Percentiles rank a stretch among this genome's conserved stretches.
These are phyloP conservation scores for Carex myosuroides DNA, from an alignment of 176 grass and related monocot genomes.

Conservation along the genomic window DNA sequence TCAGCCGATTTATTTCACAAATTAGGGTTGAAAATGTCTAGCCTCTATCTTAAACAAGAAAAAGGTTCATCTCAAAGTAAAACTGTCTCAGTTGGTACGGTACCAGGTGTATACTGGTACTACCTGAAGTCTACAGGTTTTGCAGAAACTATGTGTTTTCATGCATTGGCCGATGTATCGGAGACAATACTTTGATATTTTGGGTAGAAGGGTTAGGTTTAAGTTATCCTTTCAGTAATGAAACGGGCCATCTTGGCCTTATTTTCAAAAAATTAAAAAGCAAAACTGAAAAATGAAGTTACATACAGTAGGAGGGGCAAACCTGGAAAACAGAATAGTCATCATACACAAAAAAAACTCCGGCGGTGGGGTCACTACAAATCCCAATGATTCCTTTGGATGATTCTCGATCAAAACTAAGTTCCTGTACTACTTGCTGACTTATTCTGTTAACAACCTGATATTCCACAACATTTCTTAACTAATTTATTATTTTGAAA, in stretches of 20 bases:
- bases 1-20: conserved; percentile 20
- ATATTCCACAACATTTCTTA: background rate
- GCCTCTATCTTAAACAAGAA: background rate
- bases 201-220: no score
- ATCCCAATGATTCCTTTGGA: conserved; percentile 86
- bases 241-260: no score
- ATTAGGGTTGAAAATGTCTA: background rate
- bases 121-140: no score
- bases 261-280: no score
- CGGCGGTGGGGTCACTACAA: conserved; percentile 82
- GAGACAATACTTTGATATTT: no score
- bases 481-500: background rate
- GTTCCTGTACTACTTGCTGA: conserved; percentile 74
- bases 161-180: no score
- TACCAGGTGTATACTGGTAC: no score
- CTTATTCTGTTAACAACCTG: conserved; percentile 99
- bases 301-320: conserved; percentile 17
- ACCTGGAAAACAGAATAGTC: conserved; percentile 98
- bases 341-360: conserved; percentile 87
- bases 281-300: conserved; percentile 3
- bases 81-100: no score
- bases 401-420: conserved; percentile 69
- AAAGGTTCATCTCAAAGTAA: no score
- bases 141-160: no score
- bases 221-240: no score